Evolutionary conservation across 768 basidiomycete species (phyloP).

Genomic region (Cystofilobasidium macerans): DNA sequence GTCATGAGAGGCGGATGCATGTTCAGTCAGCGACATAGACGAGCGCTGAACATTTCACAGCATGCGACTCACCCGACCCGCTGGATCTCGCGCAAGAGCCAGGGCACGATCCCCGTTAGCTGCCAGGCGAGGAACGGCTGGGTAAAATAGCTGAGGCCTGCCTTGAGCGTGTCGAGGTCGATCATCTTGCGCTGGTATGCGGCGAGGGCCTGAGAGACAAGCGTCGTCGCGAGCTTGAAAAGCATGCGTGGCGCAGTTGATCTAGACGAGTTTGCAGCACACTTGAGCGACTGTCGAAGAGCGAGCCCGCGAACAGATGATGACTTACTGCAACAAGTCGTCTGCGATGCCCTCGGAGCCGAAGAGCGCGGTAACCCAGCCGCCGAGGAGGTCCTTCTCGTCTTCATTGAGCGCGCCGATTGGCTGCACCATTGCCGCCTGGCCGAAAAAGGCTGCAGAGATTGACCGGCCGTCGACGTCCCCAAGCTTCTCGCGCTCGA

Average conservation of each 20-base stretch:
- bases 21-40: too few relatives aligned
- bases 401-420: not conserved
- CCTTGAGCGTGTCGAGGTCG: not conserved
- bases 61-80: not conserved
- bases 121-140: not conserved
- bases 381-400: not conserved
- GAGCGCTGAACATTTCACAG: not conserved
- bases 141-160: not conserved
- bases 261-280: not conserved
- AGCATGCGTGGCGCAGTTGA: not conserved
- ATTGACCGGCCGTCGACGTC: not conserved
- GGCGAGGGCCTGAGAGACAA: not conserved
- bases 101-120: not conserved
- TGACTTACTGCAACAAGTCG: not conserved
- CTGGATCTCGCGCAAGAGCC: not conserved
- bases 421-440: not conserved
- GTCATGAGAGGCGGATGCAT: not conserved
- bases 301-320: not conserved
- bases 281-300: not conserved
- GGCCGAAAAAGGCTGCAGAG: not conserved
- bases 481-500: not conserved
- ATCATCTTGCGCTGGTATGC: not conserved
- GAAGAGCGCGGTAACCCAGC: not conserved
- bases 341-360: not conserved
- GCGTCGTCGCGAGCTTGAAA: not conserved